Evolutionary conservation across 345 rosid genomes (phyloP).

Genomic region (Syzygium aqueum): DNA sequence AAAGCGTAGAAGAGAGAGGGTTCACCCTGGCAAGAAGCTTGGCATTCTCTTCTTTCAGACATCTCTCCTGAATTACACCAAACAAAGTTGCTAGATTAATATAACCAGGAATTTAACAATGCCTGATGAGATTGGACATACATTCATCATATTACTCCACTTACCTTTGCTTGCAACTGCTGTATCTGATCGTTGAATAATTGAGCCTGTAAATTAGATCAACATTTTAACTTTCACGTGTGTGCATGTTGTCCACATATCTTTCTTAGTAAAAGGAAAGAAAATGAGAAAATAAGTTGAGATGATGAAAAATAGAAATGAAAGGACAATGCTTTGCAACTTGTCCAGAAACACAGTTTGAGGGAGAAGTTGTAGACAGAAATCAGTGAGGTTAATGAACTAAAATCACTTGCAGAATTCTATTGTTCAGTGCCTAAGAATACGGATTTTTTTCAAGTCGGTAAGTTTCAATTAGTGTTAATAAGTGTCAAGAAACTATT

Average conservation of each 20-base stretch:
- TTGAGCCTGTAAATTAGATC: slow-evolving; percentile 17
- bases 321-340: not conserved
- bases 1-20: not conserved
- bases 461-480: not conserved
- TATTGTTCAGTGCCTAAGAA: not conserved
- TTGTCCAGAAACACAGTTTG: not conserved
- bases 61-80: slow-evolving; percentile 29
- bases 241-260: not conserved
- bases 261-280: not conserved
- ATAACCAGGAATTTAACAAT: not conserved
- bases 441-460: not conserved
- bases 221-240: not conserved
- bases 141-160: not conserved
- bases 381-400: not conserved
- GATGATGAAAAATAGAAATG: not conserved
- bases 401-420: not conserved
- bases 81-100: not conserved
- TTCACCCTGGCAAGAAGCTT: slow-evolving; percentile 28
- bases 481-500: not conserved
- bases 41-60: slow-evolving; percentile 33
- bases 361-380: not conserved
- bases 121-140: not conserved
- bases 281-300: not conserved
- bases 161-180: slow-evolving; percentile 37
- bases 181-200: slow-evolving; percentile 29